These are phyloP conservation scores for Arthrobotrys megalospora DNA, from an alignment of 2,329 filamentous ascomycete genomes.

Conservation along the genomic window DNA sequence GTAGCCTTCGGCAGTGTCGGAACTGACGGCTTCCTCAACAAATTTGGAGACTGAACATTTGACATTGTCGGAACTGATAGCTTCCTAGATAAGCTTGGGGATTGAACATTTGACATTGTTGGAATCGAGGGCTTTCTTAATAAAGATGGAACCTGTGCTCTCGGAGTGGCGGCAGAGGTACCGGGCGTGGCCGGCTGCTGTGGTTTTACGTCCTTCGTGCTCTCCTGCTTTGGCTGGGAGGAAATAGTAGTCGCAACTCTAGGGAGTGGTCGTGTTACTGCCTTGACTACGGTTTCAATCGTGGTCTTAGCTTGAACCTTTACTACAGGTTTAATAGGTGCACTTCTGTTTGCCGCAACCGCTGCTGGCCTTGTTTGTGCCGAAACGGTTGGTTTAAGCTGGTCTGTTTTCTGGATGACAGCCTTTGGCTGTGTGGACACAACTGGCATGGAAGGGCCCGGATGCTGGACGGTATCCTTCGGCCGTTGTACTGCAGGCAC, in stretches of 20 bases:
- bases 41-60: neutral
- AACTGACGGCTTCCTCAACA: neutral
- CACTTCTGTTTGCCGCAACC: neutral
- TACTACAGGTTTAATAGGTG: neutral
- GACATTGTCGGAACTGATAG: neutral
- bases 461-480: neutral
- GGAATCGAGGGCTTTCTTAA: slow-evolving; percentile 1
- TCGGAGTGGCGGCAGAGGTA: neutral
- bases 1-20: neutral
- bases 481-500: neutral
- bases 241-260: neutral
- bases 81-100: neutral
- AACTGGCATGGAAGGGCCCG: neutral
- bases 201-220: neutral
- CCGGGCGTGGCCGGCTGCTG: neutral
- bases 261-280: neutral
- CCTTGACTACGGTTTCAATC: neutral
- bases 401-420: neutral
- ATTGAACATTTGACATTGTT: neutral
- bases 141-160: neutral
- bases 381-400: neutral
- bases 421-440: neutral
- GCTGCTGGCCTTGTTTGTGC: neutral
- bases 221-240: neutral
- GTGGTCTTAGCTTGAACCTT: neutral